phyloP scores from a whole-genome alignment of 2,329 filamentous ascomycete genomes.

The Colletotrichum musicola region DNA sequence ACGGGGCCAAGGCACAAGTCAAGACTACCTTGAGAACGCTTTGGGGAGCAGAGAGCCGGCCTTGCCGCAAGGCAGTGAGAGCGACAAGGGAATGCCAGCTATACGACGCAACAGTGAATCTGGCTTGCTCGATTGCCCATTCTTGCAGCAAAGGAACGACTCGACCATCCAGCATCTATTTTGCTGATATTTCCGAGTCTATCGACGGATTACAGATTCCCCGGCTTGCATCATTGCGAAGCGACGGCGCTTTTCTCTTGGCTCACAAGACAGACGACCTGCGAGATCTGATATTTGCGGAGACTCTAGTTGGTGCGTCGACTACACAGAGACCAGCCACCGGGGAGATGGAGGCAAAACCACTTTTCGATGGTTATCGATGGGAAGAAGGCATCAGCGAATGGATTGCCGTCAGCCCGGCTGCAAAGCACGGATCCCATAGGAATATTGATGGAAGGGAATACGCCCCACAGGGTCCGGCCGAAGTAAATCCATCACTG shows the following conservation, averaged over 20 bases:
- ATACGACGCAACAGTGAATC: constrained; percentile 50
- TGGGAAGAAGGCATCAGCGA: constrained; percentile 58
- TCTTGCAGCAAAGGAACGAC: constrained; percentile 59
- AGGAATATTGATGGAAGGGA: neutral
- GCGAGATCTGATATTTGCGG: constrained; percentile 66
- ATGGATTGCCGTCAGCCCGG: constrained; percentile 47
- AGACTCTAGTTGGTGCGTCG: constrained; percentile 46
- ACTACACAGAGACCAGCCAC: neutral
- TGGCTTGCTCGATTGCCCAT: constrained; percentile 61
- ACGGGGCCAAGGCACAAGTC: neutral
- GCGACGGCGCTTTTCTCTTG: constrained; percentile 63
- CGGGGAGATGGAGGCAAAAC: neutral
- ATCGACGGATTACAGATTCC: constrained; percentile 52
- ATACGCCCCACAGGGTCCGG: neutral
- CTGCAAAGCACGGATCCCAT: neutral
- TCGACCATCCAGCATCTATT: constrained; percentile 52
- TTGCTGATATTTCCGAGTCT: constrained; percentile 55
- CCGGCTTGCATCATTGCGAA: constrained; percentile 52
- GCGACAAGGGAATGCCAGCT: constrained; percentile 37
- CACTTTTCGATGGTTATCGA: constrained; percentile 50
- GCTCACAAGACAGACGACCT: constrained; percentile 66
- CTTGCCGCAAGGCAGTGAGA: neutral
- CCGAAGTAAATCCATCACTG: neutral
- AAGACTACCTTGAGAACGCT: constrained; percentile 5
- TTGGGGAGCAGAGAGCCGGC: neutral